phyloP scores from a whole-genome alignment of 257 asterid genomes.

The Euphrasia confusa region DNA sequence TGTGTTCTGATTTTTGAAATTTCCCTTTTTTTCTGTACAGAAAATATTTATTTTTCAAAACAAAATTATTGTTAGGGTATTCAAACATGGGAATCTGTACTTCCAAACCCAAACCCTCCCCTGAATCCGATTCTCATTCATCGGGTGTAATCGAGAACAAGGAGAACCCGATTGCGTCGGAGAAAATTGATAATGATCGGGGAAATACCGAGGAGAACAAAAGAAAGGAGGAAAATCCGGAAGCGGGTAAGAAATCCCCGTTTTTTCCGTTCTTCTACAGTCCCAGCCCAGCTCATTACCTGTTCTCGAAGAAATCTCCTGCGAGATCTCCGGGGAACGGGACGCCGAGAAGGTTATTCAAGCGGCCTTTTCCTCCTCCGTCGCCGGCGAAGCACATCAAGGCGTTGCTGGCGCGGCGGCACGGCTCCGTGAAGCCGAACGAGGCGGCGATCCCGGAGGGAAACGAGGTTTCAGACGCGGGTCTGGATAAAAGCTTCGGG shows the following conservation, averaged over 20 bases:
- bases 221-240: conserved; percentile 30
- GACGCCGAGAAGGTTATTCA: conserved; percentile 66
- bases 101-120: conserved; percentile 62
- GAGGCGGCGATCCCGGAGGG: conserved; percentile 63
- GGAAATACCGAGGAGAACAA: conserved; percentile 28
- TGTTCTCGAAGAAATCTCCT: conserved; percentile 73
- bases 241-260: conserved; percentile 58
- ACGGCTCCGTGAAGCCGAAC: conserved; percentile 85
- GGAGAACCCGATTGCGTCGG: conserved; percentile 17
- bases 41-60: too few relatives aligned
- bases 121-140: conserved; percentile 31
- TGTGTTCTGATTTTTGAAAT: conserved; percentile 15
- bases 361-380: conserved; percentile 73
- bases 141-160: conserved; percentile 23
- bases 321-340: conserved; percentile 59
- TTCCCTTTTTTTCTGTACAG: background rate
- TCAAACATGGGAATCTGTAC: conserved; percentile 61
- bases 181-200: conserved; percentile 17
- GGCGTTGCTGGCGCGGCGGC: conserved; percentile 71
- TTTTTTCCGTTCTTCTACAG: conserved; percentile 68
- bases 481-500: conserved; percentile 72
- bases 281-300: conserved; percentile 80
- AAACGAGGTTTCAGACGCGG: conserved; percentile 44
- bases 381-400: conserved; percentile 90
- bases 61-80: too few relatives aligned